Evolutionary conservation across 257 asterid genomes (phyloP), one percentile per base, ranked within the genome.

Genomic region (Hygrophila difformis): DNA sequence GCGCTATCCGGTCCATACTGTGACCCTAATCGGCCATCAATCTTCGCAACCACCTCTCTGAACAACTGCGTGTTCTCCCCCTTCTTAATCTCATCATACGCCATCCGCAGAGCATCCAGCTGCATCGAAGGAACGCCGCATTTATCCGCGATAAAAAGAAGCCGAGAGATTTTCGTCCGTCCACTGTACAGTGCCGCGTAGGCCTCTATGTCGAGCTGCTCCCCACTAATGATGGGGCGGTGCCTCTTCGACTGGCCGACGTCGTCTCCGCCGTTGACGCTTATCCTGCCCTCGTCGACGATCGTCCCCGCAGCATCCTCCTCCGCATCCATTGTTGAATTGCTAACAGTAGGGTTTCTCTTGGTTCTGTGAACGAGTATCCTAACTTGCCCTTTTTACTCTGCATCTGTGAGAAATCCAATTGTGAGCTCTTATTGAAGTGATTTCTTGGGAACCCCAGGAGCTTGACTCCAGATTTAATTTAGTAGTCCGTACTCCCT

Each of bases 81-180:
- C 70, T 82, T 86, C 73, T 86, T 91, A 51, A 86, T 66, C 83
- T 82, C 99, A 45, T 86, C 96, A 59, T 78, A 91, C 10, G 99
- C 95, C 87, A 91, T 86, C 47, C 99, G 60, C 66, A 91, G 56
- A 66, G 55, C 95, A 46, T 91, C 99, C 47, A 78, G 45, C 61
- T 76, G 78, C 99, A 80, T 86, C 63, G 87, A 39, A 16, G 55
- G 45, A 46, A 63, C 72, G 21, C 70, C 86, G 49, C 97, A 82
- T 52, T 54, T 72, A 2, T 76, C 95, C 1, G 93, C 76, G 21
- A 91, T 80, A 57, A 91, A 86, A 0, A 78, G 61, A 2, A 91
- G 84, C 62, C 99, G 79, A 64, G 53, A 57, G 63, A 76, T 78
- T 73, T 82, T 91, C 55, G 95, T 91, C 73, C 99, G 81, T 14